Evolutionary conservation across 148 eudicot species (phyloP).

Genomic region (Bassia scoparia): DNA sequence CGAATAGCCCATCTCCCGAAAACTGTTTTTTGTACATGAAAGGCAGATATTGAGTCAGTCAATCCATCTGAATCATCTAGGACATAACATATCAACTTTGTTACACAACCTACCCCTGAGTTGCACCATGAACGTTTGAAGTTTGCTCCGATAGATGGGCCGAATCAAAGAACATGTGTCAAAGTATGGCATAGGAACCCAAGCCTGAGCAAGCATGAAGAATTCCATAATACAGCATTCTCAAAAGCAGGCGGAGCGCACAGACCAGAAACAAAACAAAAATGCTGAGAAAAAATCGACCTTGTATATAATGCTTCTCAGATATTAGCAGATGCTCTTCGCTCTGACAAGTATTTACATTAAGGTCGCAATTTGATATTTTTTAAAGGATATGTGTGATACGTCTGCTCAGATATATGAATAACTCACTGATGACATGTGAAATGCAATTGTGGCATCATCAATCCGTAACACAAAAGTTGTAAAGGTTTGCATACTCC

Average conservation of each 20-base stretch:
- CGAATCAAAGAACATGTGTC: conserved; percentile 94
- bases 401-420: not conserved
- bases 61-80: conserved; percentile 10
- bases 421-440: conserved; percentile 73
- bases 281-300: conserved; percentile 30
- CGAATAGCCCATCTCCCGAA: conserved; percentile 90
- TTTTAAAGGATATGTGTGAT: not conserved
- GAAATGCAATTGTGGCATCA: conserved; percentile 99
- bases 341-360: conserved; percentile 53
- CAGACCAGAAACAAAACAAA: not conserved
- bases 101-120: conserved; percentile 84
- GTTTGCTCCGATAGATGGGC: conserved; percentile 94
- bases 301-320: conserved; percentile 93
- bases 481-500: conserved; percentile 98
- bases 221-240: not conserved
- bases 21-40: conserved; percentile 54
- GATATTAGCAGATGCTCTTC: conserved; percentile 89
- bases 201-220: conserved; percentile 54
- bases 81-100: not conserved
- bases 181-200: conserved; percentile 81
- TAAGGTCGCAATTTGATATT: conserved; percentile 6
- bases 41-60: not conserved
- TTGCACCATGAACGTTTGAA: conserved; percentile 99
- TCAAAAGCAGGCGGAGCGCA: not conserved
- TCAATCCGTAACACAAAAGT: conserved; percentile 97